phyloP scores from a whole-genome alignment of 306 rosid species.

The Vigna mungo region DNA sequence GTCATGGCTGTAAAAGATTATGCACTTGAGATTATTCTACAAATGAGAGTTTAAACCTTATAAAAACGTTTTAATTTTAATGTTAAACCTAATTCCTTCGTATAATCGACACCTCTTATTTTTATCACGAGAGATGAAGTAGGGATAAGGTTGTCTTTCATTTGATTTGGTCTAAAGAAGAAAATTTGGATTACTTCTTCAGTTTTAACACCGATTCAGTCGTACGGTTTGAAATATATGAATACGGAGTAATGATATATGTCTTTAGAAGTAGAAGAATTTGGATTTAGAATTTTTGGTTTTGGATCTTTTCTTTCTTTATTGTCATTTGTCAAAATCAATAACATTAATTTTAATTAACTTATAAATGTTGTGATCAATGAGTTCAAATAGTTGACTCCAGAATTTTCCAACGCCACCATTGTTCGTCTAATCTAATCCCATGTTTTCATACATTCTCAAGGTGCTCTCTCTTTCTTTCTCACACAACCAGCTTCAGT shows the following conservation, averaged over 20 bases:
- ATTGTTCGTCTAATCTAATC: constrained; percentile 12
- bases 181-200: background rate
- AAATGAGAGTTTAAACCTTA: too few species aligned
- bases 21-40: too few species aligned
- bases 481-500: background rate
- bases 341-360: background rate
- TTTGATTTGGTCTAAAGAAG: constrained; percentile 6
- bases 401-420: background rate
- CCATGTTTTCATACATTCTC: background rate
- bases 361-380: too few species aligned
- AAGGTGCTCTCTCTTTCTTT: background rate
- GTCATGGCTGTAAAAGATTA: too few species aligned
- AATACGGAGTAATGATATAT: background rate
- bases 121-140: background rate
- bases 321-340: background rate
- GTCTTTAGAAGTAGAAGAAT: background rate
- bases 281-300: background rate
- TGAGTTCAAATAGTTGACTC: constrained; percentile 10
- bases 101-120: background rate
- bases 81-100: background rate
- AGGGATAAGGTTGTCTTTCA: background rate
- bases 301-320: background rate
- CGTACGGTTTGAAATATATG: background rate
- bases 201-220: background rate
- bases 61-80: too few species aligned